Evolutionary conservation across 2,329 filamentous ascomycete species (phyloP), one percentile per base, ranked within the genome.

Genomic region (Juglanconis oblonga): DNA sequence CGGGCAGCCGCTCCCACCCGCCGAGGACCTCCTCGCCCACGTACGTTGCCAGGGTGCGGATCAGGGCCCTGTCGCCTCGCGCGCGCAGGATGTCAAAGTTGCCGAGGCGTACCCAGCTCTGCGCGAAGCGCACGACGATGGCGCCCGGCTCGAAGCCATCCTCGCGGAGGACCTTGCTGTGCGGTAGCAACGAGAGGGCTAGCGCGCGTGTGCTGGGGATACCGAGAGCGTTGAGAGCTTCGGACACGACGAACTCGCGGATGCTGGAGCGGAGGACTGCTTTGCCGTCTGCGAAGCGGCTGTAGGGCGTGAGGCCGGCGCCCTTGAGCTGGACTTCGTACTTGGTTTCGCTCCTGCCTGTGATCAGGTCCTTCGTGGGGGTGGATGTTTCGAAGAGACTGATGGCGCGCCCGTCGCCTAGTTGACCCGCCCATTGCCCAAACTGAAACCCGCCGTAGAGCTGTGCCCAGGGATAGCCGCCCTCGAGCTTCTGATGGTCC

Each of bases 251-350:
- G 67, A 95, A 99, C 76, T 99, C 95, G 62, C 95, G 85, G 67
- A 99, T 96, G 70, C 92, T 96, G 33, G 91, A 96, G 62, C 95
- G 81, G 55, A 99, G 78, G 3, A 99, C 95, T 1, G 95, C 95
- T 72, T 95, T 94, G 35, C 95, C 95, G 72, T 99, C 95, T 31
- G 95, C 95, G 67, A 99, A 99, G 3, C 95, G 88, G 44, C 91
- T 96, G 76, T 99, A 99, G 0, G 95, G 95, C 4, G 95, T 99
- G 69, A 89, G 79, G 5, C 95, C 95, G 14, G 95, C 95, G 31
- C 95, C 95, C 74, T 99, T 99, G 62, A 99, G 81, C 74, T 98
- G 95, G 48, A 98, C 73, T 74, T 99, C 95, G 71, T 96, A 97
- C 32, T 91, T 84, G 40, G 77, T 57, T 13, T 36, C 50, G 44